Percentiles rank a stretch among this genome's conserved stretches.
Conservation (phyloP, 1,284 basidiomycete genomes). For the Rhodotorula mucilaginosa region DNA sequence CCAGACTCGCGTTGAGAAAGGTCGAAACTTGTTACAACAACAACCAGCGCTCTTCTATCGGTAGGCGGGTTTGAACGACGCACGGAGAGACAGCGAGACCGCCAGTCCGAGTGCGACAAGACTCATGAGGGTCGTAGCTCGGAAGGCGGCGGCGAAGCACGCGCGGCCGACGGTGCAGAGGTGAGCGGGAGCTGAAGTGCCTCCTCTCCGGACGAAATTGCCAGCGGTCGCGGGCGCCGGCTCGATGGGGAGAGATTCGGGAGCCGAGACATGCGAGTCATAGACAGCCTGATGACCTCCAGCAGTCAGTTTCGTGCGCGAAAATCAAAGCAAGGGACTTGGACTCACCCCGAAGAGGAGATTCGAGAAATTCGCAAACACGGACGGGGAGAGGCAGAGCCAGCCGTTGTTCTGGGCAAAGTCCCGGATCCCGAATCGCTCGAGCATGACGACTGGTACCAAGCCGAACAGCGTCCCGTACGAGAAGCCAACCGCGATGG, state of each 20-base stretch:
- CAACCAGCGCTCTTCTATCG: neutral
- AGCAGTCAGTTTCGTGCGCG: neutral
- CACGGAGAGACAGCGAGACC: slow-evolving; percentile 5
- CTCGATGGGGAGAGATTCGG: neutral
- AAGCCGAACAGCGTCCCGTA: slow-evolving; percentile 29
- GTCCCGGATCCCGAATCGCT: slow-evolving; percentile 25
- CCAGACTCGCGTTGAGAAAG: no score
- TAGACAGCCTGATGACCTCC: slow-evolving; percentile 14
- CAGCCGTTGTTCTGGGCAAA: slow-evolving; percentile 24
- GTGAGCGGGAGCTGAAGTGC: slow-evolving; percentile 1
- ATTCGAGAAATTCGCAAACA: slow-evolving; percentile 26
- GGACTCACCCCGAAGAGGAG: slow-evolving; percentile 20
- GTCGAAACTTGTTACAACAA: neutral
- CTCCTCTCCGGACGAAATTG: neutral
- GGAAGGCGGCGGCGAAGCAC: slow-evolving; percentile 29
- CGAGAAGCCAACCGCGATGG: slow-evolving; percentile 19
- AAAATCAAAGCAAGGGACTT: no score
- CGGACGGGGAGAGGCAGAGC: slow-evolving; percentile 12
- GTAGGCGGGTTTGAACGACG: slow-evolving; percentile 21
- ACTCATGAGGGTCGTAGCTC: slow-evolving; percentile 22
- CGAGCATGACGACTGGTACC: slow-evolving; percentile 30
- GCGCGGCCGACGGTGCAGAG: slow-evolving; percentile 20
- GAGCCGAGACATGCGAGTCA: slow-evolving; percentile 17
- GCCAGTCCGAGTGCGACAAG: slow-evolving; percentile 13
- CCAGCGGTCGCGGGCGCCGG: neutral